These are phyloP conservation scores for Pterocarpus santalinus DNA, from an alignment of 306 rosid genomes.

Conservation along the genomic window DNA sequence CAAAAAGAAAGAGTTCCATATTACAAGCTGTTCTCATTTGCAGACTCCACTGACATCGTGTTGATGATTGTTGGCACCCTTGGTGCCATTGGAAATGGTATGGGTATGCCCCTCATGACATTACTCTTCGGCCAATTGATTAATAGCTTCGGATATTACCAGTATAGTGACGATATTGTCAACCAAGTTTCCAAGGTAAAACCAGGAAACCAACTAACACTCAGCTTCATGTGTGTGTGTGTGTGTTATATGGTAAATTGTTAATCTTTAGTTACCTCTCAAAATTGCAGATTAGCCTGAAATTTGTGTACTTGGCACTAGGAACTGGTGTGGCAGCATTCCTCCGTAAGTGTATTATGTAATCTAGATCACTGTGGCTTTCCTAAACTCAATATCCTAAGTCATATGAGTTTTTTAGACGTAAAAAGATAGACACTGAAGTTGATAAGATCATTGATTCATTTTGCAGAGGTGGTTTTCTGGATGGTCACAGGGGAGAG, in stretches of 20 bases:
- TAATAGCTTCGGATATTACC: constrained; percentile 48
- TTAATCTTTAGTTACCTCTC: constrained; percentile 4
- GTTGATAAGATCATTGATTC: neutral
- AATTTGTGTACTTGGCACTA: constrained; percentile 68
- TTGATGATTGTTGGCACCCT: constrained; percentile 54
- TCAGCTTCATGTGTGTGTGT: neutral
- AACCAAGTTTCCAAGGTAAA: constrained; percentile 54
- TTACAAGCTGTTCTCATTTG: constrained; percentile 69
- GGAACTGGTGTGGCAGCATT: constrained; percentile 63
- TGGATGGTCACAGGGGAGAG: constrained; percentile 92
- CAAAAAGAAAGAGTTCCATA: constrained; percentile 60
- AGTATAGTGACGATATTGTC: constrained; percentile 2
- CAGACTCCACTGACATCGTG: constrained; percentile 62
- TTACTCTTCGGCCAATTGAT: constrained; percentile 50
- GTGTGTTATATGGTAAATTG: no score
- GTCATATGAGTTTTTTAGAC: neutral
- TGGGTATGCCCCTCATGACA: constrained; percentile 53
- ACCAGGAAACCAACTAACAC: neutral
- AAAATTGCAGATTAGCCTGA: constrained; percentile 67
- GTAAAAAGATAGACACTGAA: neutral
- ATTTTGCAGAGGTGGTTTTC: constrained; percentile 75
- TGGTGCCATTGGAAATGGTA: constrained; percentile 58
- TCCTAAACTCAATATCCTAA: neutral
- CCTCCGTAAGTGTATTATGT: constrained; percentile 64
- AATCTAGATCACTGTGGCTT: neutral